Percentiles rank a stretch among this genome's conserved stretches.
Evolutionary conservation across 257 asterid genomes (phyloP).

Genomic region (Linaria vulgaris): DNA sequence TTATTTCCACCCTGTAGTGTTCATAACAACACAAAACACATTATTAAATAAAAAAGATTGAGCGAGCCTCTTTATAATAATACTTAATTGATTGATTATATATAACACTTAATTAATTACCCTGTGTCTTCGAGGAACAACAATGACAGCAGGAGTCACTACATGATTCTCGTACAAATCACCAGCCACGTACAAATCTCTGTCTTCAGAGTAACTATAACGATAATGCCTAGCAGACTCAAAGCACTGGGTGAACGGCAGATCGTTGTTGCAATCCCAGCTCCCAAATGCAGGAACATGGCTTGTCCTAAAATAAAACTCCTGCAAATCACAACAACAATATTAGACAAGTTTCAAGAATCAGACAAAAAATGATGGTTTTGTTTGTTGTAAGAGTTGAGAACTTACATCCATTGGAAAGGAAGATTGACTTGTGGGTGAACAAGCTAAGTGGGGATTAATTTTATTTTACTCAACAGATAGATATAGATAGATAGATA

Average conservation of each 20-base stretch:
- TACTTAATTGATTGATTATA: too few relatives aligned
- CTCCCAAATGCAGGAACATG: conserved; percentile 85
- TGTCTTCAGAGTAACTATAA: conserved; percentile 55
- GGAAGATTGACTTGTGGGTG: conserved; percentile 10
- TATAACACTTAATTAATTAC: too few relatives aligned
- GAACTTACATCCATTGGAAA: conserved; percentile 37
- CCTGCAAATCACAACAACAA: conserved; percentile 30
- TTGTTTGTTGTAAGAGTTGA: background rate
- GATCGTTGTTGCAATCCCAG: conserved; percentile 80
- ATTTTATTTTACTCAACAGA: too few relatives aligned
- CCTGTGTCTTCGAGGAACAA: conserved; percentile 68
- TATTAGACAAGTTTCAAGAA: background rate
- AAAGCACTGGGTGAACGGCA: conserved; percentile 80
- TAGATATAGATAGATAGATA: conserved; percentile 7
- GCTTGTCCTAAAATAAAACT: conserved; percentile 56
- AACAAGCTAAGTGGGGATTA: too few relatives aligned
- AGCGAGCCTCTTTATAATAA: conserved; percentile 26
- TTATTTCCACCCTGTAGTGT: conserved; percentile 13
- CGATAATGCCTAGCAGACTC: conserved; percentile 61
- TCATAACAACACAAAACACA: background rate
- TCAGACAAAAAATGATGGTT: background rate
- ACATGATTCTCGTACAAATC: conserved; percentile 66
- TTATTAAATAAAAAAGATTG: background rate
- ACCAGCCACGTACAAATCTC: conserved; percentile 78
- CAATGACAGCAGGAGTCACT: conserved; percentile 71